Conservation (phyloP, 768 basidiomycete species). For the Lactifluus volemus region DNA sequence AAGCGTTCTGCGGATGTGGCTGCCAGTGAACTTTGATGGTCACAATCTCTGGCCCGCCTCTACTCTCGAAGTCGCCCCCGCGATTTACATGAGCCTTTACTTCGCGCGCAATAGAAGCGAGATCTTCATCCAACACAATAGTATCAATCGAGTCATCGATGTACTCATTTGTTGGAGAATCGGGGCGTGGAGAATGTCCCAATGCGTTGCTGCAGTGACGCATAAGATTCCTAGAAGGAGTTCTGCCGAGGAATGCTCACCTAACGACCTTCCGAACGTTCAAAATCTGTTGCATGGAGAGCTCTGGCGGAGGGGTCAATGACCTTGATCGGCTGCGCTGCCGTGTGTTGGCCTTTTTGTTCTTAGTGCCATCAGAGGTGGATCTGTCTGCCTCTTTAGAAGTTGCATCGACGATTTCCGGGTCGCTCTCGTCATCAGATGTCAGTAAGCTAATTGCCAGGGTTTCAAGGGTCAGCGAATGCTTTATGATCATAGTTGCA, state of each 20-base stretch:
- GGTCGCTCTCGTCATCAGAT: conserved; percentile 39
- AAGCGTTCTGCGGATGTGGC: conserved; percentile 48
- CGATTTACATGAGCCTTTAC: conserved; percentile 26
- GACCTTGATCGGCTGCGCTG: conserved; percentile 58
- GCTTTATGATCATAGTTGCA: neutral
- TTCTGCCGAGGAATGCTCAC: conserved; percentile 28
- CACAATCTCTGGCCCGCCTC: conserved; percentile 33
- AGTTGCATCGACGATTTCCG: conserved; percentile 32
- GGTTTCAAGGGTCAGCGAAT: neutral
- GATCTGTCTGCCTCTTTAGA: conserved; percentile 22
- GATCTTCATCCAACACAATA: conserved; percentile 51
- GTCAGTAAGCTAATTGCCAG: conserved; percentile 26
- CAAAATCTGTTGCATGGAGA: conserved; percentile 45
- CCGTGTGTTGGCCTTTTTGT: conserved; percentile 26
- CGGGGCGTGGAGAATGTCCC: conserved; percentile 31
- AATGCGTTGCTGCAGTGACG: conserved; percentile 38
- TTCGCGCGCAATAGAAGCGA: conserved; percentile 45
- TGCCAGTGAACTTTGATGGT: conserved; percentile 53
- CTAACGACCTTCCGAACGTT: conserved; percentile 52
- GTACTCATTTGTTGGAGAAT: conserved; percentile 39
- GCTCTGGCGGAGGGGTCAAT: conserved; percentile 65
- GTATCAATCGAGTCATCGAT: conserved; percentile 40
- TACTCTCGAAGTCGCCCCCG: conserved; percentile 18
- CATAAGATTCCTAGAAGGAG: conserved; percentile 3
- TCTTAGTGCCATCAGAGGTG: conserved; percentile 24